A percentile compares a stretch with the other conserved stretches of the same genome.
phyloP scores from a whole-genome alignment of 2,329 filamentous ascomycete species.

The Chalaropsis ovoidea region DNA sequence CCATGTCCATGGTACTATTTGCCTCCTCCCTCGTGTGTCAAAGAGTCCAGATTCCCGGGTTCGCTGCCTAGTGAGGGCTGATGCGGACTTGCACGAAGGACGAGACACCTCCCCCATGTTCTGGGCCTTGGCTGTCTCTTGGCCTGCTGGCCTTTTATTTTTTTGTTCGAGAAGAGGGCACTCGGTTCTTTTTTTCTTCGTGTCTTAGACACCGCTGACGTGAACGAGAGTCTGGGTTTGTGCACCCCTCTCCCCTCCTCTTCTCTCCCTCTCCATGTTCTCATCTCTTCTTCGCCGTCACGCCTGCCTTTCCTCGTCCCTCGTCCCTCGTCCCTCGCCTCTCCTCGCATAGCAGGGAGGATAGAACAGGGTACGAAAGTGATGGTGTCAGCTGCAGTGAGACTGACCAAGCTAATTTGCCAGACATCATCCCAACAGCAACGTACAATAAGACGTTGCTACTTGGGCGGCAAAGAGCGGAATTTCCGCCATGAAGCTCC shows the following conservation, averaged over 20 bases:
- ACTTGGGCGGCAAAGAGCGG: not conserved
- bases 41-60: not conserved
- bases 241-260: not conserved
- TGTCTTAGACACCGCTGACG: not conserved
- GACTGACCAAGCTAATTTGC: not conserved
- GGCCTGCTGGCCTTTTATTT: too few relatives aligned
- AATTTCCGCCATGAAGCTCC: too few relatives aligned
- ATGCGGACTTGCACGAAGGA: not conserved
- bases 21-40: slow-evolving; percentile 1
- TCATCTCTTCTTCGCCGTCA: too few relatives aligned
- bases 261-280: too few relatives aligned
- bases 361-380: not conserved
- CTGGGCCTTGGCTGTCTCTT: not conserved
- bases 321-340: too few relatives aligned
- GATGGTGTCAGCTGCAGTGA: not conserved
- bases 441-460: not conserved
- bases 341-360: not conserved
- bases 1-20: slow-evolving; percentile 2
- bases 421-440: not conserved
- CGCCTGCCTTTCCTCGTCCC: too few relatives aligned
- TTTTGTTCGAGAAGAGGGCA: not conserved
- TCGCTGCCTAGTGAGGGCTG: not conserved
- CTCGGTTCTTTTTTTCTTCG: not conserved
- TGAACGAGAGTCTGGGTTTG: not conserved
- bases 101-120: not conserved